phyloP scores from a whole-genome alignment of 768 basidiomycete species.

The Mycena rosella region DNA sequence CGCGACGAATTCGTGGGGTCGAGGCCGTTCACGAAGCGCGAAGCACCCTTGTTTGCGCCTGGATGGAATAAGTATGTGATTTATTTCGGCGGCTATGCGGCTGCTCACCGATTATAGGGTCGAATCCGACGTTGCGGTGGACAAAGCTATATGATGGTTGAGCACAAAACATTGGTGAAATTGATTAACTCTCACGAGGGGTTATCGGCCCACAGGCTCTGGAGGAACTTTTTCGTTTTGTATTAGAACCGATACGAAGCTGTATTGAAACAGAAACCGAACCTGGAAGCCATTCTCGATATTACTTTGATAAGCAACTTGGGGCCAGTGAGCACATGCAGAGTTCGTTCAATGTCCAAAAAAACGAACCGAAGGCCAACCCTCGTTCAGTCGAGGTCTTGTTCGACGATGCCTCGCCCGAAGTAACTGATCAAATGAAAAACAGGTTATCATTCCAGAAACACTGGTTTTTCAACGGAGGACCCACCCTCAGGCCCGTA shows the following conservation, averaged over 20 bases:
- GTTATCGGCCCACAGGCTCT: constrained; percentile 20
- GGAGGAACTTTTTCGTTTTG: too few species aligned
- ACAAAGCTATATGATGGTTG: neutral
- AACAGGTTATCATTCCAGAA: too few species aligned
- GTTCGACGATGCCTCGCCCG: constrained; percentile 10
- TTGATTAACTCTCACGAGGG: neutral
- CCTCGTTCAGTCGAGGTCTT: constrained; percentile 30
- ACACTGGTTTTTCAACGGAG: neutral
- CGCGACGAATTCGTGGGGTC: constrained; percentile 16
- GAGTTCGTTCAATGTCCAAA: neutral
- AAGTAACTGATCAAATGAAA: neutral
- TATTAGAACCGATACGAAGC: too few species aligned
- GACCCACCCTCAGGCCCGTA: constrained; percentile 45
- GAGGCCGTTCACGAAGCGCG: constrained; percentile 20
- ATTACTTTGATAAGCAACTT: constrained; percentile 27
- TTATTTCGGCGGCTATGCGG: neutral
- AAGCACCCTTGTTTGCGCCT: constrained; percentile 13
- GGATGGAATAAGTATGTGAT: neutral
- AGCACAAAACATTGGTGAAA: neutral
- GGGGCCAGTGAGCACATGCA: neutral
- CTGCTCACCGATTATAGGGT: constrained; percentile 29
- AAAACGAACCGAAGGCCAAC: constrained; percentile 32
- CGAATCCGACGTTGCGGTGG: neutral
- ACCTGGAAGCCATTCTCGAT: too few species aligned
- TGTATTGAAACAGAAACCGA: too few species aligned